Base-by-base conservation (phyloP, 1,139 yeast species). In the Kurtzmaniella quercitrusa region DNA sequence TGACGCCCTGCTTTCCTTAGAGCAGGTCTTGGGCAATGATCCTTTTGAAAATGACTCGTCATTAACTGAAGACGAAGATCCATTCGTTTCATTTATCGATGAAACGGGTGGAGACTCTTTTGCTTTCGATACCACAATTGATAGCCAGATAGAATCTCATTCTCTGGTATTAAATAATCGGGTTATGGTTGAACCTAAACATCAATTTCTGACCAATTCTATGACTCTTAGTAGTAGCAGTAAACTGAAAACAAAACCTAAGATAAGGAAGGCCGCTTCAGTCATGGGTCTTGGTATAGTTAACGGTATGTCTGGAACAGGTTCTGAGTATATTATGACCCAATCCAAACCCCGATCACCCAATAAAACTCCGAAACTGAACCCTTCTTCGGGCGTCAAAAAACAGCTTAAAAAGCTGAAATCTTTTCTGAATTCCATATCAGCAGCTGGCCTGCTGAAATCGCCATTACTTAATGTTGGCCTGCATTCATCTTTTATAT, bases 1-100 rank as follows among this genome's bases (percentile, higher is more conserved):
- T 15, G 51, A 45, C 18, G 37, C 41, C 12, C 48, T 46, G 17
- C 42, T 55, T 27, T 56, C 61, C 3, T 56, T 60, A n/a, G 63
- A 60, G 25, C 64, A 59, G 41, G 46, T 60, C 15, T 47, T 60
- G 27, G 50, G 53, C 39, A 47, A 51, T n/a, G 60, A 59, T 41
- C 64, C 65, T 3, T 56, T 60, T 34, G 54, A 51, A 11, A 36
- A 19, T 3, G 54, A 48, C 36, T 48, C 38, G 37, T 51, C 36
- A 25, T 41, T 43, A 2, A 31, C 37, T 7, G 36, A 34, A 15
- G 38, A 33, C 11, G 38, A 34, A 19, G 27, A 36, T 14, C 25
- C 25, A 2, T 36, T 36, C 29, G 39, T 34, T 25, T 34, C 41
- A 37, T n/a, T 34, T 40, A 31, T 15, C 37, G 50, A 43, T 31